These are phyloP conservation scores for Phytophthora pinifolia DNA, from an alignment of 352 stramenopile species.

Conservation along the genomic window DNA sequence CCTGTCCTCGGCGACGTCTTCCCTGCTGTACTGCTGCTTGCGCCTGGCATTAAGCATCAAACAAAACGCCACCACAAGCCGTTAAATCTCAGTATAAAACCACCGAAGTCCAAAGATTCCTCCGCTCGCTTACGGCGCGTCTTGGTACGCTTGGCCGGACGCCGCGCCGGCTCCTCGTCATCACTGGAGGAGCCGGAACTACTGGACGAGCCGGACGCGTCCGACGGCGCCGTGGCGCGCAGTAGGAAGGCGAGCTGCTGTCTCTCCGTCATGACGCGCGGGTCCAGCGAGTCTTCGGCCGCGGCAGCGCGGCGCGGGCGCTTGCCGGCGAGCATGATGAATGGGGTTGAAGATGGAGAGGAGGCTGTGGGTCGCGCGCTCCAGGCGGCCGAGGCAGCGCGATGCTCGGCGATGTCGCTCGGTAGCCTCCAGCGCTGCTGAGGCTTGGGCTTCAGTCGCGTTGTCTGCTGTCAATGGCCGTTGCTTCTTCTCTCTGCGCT, in stretches of 20 bases:
- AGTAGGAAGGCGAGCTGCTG: slow-evolving; percentile 85
- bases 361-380: slow-evolving; percentile 1
- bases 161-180: slow-evolving; percentile 28
- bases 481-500: slow-evolving; percentile 22
- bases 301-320: slow-evolving; percentile 27
- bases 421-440: slow-evolving; percentile 30
- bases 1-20: slow-evolving; percentile 23
- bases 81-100: slow-evolving; percentile 7
- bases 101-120: slow-evolving; percentile 4
- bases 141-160: slow-evolving; percentile 31
- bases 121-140: slow-evolving; percentile 20
- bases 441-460: slow-evolving; percentile 16
- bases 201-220: slow-evolving; percentile 33
- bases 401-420: slow-evolving; percentile 33
- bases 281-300: slow-evolving; percentile 40
- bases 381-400: slow-evolving; percentile 15
- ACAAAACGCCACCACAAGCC: slow-evolving; percentile 3
- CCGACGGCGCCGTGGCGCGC: slow-evolving; percentile 66
- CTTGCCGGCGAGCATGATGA: slow-evolving; percentile 30
- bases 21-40: slow-evolving; percentile 8
- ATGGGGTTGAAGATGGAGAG: not conserved
- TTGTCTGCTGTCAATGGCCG: slow-evolving; percentile 22
- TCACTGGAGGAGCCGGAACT: slow-evolving; percentile 33
- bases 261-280: slow-evolving; percentile 80
- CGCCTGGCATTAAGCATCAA: slow-evolving; percentile 9